Base-by-base conservation (phyloP, 23 red algal genomes). In the Chondrus crispus region DNA sequence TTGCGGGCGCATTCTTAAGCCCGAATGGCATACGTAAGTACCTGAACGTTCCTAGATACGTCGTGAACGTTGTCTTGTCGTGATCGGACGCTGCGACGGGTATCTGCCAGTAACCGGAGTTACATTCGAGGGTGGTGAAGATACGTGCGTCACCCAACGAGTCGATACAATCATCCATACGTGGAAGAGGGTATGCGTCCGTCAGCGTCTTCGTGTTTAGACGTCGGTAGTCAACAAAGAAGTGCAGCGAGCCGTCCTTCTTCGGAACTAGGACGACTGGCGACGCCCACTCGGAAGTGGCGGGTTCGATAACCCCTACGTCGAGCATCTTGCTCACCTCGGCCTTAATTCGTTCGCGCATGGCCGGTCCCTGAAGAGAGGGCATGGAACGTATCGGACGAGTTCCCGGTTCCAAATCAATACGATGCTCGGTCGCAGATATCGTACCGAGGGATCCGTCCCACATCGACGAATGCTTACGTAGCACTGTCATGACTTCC, bases 121-220 rank as follows among this genome's bases (percentile, higher is more conserved):
- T 81, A 14, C 11, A 10, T 24, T 81, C 75, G 13, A 81, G 75
- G 18, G 75, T 81, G 11, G 75, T 18, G 75, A 81, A 81, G 46
- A 46, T 11, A 43, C 40, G 10, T 14, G 75, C 75, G 18, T 81
- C 75, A 10, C 75, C 35, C 46, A 81, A 30, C 13, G 40, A 57
- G 43, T 81, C 75, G 10, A 81, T 19, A 81, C 12, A 81, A 24
- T 81, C 75, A 26, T 81, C 75, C 75, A 81, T 81, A 16, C 75
- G 75, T 14, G 75, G 75, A 28, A 81, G 26, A 22, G 46, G 75
- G 46, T 81, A 81, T 28, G 14, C 12, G 35, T 81, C 75, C 46
- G 13, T 43, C 13, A 43, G 12, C 30, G 75, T 81, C 46, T 10
- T 14, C 12, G 12, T 41, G 35, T 81, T 81, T 57, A 81, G 75